Evolutionary conservation across 805 yeast species (phyloP).

Genomic region (Komagataella mondaviorum): DNA sequence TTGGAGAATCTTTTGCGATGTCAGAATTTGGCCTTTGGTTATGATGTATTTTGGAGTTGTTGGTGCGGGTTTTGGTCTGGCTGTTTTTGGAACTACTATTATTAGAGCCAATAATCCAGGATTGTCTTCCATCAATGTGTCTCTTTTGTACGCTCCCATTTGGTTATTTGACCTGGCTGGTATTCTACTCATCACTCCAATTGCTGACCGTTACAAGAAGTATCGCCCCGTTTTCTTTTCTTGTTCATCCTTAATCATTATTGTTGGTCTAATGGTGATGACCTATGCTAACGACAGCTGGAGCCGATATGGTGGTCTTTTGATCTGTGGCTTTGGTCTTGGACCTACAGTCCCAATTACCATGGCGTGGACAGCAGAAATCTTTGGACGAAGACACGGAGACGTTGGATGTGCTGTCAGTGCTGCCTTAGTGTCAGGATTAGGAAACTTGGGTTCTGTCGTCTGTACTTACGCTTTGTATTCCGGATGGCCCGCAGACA

Average conservation of each 20-base stretch:
- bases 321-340: constrained; percentile 75
- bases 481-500: constrained; percentile 79
- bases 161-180: constrained; percentile 80
- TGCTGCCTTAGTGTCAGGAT: constrained; percentile 72
- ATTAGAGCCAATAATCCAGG: constrained; percentile 50
- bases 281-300: constrained; percentile 66
- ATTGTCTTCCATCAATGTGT: constrained; percentile 52
- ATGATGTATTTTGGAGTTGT: constrained; percentile 90
- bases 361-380: constrained; percentile 76
- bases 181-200: constrained; percentile 61
- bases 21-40: constrained; percentile 66
- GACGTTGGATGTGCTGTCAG: constrained; percentile 79
- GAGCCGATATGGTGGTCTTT: constrained; percentile 68
- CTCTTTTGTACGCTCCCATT: constrained; percentile 75
- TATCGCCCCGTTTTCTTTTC: constrained; percentile 52
- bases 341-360: constrained; percentile 87
- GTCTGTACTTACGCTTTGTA: constrained; percentile 78
- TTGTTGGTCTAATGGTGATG: constrained; percentile 60
- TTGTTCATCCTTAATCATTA: constrained; percentile 50
- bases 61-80: constrained; percentile 81
- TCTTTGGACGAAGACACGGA: constrained; percentile 57
- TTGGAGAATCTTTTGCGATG: constrained; percentile 37
- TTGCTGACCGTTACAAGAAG: constrained; percentile 56
- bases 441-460: constrained; percentile 81
- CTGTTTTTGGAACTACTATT: constrained; percentile 74